phyloP scores from a whole-genome alignment of 2,329 filamentous ascomycete genomes.

The Magnaporthiopsis incrustans region DNA sequence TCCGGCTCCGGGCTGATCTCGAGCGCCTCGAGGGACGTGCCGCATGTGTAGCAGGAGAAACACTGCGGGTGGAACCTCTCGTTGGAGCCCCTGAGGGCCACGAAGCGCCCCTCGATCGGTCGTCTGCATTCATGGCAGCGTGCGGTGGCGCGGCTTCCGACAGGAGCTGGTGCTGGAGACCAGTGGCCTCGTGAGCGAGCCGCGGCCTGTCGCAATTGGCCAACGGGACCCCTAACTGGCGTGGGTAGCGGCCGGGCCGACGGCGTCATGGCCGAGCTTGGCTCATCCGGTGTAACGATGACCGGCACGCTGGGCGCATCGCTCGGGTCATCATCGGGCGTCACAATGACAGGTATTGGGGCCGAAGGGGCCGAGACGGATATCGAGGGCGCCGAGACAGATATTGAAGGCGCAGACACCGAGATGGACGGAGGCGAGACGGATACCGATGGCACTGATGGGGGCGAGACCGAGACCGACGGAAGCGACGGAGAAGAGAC shows the following conservation, averaged over 20 bases:
- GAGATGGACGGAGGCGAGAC: constrained; percentile 8
- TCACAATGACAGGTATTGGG: constrained; percentile 33
- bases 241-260: constrained; percentile 39
- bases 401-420: constrained; percentile 23
- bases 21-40: constrained; percentile 82
- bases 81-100: constrained; percentile 61
- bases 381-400: constrained; percentile 27
- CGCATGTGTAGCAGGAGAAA: constrained; percentile 83
- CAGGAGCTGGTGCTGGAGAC: constrained; percentile 43
- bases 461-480: neutral
- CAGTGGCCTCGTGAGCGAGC: constrained; percentile 44
- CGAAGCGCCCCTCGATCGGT: constrained; percentile 83
- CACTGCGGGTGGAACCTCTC: constrained; percentile 88
- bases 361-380: constrained; percentile 23
- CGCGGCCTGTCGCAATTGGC: constrained; percentile 18
- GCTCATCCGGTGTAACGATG: constrained; percentile 30
- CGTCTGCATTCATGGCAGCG: constrained; percentile 77
- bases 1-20: constrained; percentile 94
- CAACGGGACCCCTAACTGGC: constrained; percentile 28
- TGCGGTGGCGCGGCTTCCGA: constrained; percentile 49
- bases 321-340: constrained; percentile 34
- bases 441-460: neutral
- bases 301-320: constrained; percentile 26
- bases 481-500: neutral
- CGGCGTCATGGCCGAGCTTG: constrained; percentile 18